A percentile compares a stretch with the other conserved stretches of the same genome.
phyloP scores from a whole-genome alignment of 306 rosid species.

The Castanopsis chinensis region DNA sequence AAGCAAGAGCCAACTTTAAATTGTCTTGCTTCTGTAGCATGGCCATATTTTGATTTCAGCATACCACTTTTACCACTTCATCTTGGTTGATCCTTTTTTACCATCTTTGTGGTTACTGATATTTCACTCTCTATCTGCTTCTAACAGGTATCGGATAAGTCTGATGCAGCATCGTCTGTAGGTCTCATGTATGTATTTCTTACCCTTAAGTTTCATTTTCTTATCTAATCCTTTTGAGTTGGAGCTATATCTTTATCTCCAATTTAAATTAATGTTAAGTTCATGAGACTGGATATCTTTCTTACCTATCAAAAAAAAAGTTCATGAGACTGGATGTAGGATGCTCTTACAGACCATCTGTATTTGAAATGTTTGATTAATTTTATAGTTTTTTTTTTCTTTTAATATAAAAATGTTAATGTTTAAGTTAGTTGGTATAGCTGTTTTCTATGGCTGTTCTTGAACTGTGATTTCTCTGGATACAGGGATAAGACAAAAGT shows the following conservation, averaged over 20 bases:
- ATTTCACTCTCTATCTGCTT: conserved; percentile 26
- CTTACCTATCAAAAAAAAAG: not conserved
- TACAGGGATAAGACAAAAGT: conserved; percentile 67
- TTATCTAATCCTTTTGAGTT: not conserved
- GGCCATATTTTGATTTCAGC: not conserved
- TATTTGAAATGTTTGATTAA: not conserved
- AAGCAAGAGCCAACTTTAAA: conserved; percentile 13
- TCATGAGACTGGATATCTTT: not conserved
- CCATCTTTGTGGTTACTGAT: conserved; percentile 34
- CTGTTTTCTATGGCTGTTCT: conserved; percentile 13
- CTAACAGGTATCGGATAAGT: conserved; percentile 63
- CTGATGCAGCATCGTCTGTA: conserved; percentile 59
- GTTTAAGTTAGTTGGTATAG: not conserved
- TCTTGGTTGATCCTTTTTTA: not conserved
- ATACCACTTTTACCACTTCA: not conserved
- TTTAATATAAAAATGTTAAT: not conserved
- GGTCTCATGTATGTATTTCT: conserved; percentile 53
- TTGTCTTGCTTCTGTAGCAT: conserved; percentile 17
- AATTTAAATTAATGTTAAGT: not conserved
- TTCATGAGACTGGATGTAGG: not conserved
- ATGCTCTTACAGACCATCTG: not conserved
- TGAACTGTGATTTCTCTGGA: conserved; percentile 26
- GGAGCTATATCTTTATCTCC: not conserved
- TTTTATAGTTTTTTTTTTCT: not conserved
- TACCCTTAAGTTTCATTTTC: conserved; percentile 10